phyloP scores from a whole-genome alignment of 768 basidiomycete genomes.

The Trichaptum fuscoviolaceum region DNA sequence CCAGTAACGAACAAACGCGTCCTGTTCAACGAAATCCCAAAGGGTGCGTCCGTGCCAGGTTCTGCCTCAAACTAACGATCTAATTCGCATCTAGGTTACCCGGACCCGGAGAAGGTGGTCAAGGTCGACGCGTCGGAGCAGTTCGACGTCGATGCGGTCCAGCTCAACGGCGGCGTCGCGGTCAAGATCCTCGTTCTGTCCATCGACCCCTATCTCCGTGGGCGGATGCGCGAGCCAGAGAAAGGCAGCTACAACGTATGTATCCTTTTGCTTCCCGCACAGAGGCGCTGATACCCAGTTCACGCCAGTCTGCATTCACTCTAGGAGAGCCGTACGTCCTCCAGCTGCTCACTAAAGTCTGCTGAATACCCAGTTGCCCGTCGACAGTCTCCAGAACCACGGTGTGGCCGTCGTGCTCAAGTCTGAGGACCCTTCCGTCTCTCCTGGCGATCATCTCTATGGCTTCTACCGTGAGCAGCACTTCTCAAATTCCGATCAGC shows the following conservation, averaged over 20 bases:
- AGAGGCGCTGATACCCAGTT: not conserved
- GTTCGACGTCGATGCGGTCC: conserved; percentile 20
- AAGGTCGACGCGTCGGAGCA: conserved; percentile 21
- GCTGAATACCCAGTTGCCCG: conserved; percentile 1
- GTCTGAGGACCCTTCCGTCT: conserved; percentile 30
- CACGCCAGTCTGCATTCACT: conserved; percentile 16
- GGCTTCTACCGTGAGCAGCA: conserved; percentile 22
- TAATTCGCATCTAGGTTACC: conserved; percentile 17
- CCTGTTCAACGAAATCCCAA: conserved; percentile 24
- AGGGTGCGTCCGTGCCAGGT: conserved; percentile 10
- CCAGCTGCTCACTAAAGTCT: not conserved
- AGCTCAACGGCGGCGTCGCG: conserved; percentile 22
- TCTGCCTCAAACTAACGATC: not conserved
- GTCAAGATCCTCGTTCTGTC: conserved; percentile 30
- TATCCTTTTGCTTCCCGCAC: not conserved
- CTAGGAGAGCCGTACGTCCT: conserved; percentile 24
- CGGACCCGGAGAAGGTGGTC: conserved; percentile 25
- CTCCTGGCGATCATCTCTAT: conserved; percentile 37
- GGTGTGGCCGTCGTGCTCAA: conserved; percentile 43
- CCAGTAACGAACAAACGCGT: conserved; percentile 18
- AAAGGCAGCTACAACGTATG: not conserved
- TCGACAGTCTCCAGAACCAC: conserved; percentile 12
- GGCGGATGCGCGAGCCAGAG: conserved; percentile 16
- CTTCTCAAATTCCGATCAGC: not conserved
- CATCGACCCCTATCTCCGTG: conserved; percentile 38